Conservation (phyloP, 2,329 filamentous ascomycete species). For the Aureobasidium sp. region DNA sequence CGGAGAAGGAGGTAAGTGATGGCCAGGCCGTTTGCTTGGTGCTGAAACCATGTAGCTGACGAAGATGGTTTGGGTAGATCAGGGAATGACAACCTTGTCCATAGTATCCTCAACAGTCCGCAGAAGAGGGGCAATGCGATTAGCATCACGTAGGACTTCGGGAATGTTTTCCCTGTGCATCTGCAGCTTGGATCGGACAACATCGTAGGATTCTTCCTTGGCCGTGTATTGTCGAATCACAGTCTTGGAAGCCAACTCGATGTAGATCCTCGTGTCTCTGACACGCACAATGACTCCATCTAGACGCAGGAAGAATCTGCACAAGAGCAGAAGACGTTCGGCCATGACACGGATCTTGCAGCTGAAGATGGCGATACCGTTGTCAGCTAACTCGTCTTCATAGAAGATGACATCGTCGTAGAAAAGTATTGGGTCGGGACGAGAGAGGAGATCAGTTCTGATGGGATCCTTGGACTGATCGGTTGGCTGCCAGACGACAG, state of each 20-base stretch:
- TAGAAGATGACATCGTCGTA: conserved; percentile 95
- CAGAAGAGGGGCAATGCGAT: conserved; percentile 62
- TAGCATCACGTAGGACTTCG: conserved; percentile 70
- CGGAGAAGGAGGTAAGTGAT: neutral
- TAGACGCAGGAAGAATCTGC: conserved; percentile 83
- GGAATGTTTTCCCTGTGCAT: conserved; percentile 66
- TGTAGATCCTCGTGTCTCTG: conserved; percentile 82
- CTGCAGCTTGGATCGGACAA: conserved; percentile 53
- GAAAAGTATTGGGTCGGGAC: conserved; percentile 89
- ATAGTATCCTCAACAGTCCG: conserved; percentile 62
- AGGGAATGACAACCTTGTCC: conserved; percentile 38
- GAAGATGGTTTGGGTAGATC: neutral
- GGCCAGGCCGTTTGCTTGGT: neutral
- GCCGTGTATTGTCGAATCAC: conserved; percentile 85
- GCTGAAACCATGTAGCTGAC: neutral
- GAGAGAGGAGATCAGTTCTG: conserved; percentile 77
- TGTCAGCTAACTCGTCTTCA: conserved; percentile 96
- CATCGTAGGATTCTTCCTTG: conserved; percentile 75
- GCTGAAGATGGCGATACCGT: conserved; percentile 83
- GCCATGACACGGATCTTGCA: conserved; percentile 94
- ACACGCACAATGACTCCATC: conserved; percentile 85
- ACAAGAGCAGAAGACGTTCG: conserved; percentile 73
- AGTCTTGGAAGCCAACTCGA: conserved; percentile 73
- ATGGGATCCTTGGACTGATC: conserved; percentile 50
- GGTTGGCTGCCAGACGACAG: conserved; percentile 23